phyloP scores from a whole-genome alignment of 2,329 filamentous ascomycete genomes.

The Raffaelea ambrosiae region DNA sequence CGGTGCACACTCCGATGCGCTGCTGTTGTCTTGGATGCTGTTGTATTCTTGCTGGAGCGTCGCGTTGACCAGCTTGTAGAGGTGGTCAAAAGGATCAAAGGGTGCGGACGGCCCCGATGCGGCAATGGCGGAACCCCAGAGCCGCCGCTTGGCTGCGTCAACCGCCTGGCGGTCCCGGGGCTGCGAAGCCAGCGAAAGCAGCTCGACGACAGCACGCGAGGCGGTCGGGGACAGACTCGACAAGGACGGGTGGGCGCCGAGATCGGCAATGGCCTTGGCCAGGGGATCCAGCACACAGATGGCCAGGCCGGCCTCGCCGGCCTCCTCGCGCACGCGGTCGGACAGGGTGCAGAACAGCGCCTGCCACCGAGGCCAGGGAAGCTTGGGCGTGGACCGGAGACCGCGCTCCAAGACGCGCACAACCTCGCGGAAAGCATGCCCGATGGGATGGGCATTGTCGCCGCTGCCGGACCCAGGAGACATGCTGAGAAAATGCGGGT shows the following conservation, averaged over 20 bases:
- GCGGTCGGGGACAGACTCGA: constrained; percentile 17
- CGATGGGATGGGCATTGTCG: constrained; percentile 36
- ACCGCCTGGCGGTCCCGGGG: constrained; percentile 54
- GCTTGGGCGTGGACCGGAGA: constrained; percentile 37
- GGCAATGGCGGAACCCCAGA: constrained; percentile 51
- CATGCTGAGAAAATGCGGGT: too few relatives aligned
- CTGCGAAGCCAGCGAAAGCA: constrained; percentile 40
- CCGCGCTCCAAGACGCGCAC: constrained; percentile 60
- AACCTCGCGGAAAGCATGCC: constrained; percentile 62
- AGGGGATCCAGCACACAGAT: constrained; percentile 64
- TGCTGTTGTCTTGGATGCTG: constrained; percentile 24
- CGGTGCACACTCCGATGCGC: constrained; percentile 20
- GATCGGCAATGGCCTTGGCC: constrained; percentile 44
- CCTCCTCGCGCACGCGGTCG: constrained; percentile 49
- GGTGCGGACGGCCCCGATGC: constrained; percentile 28
- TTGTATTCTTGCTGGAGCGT: constrained; percentile 45
- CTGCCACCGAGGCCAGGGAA: constrained; percentile 39
- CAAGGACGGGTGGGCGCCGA: constrained; percentile 14
- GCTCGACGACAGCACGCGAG: constrained; percentile 27
- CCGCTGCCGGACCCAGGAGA: constrained; percentile 1
- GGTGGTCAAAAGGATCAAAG: constrained; percentile 55
- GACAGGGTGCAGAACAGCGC: constrained; percentile 50
- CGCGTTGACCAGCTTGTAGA: constrained; percentile 53
- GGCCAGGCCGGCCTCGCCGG: constrained; percentile 58
- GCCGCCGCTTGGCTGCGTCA: constrained; percentile 54